Evolutionary conservation across 768 basidiomycete genomes (phyloP), one percentile per base, ranked within the genome.

Genomic region (Neoboletus subvelutipes): DNA sequence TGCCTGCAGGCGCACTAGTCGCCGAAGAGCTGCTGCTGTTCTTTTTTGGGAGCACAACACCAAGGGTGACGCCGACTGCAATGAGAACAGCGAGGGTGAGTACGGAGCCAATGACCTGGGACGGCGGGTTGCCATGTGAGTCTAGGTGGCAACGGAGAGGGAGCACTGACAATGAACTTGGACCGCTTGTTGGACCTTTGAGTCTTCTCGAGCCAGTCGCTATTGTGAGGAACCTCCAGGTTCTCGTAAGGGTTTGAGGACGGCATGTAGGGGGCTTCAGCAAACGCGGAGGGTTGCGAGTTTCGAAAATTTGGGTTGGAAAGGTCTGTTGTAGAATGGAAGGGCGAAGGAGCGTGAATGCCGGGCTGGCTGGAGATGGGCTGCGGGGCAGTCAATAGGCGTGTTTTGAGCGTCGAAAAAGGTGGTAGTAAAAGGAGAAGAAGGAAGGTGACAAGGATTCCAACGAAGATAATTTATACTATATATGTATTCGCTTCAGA

Each of bases 31-130:
- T 66, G 33, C 75, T 76, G n/a, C n/a, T 78, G 58, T 79, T 76
- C 60, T 80, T 79, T 52, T 82, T 85, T 18, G 84, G 76, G 29
- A 92, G 79, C 7, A 78, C 71, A 37, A 94, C 83, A 24, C 90
- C 91, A 22, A 86, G 78, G 26, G 76, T 78, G 52, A 88, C 80
- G 42, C 80, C 89, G 26, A 78, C 74, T n/a, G 73, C 81, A 36
- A 84, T 77, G 48, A 92, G 67, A 46, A 78, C 69, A 29, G 81
- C 55, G 26, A 90, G 62, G 12, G 66, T 76, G 46, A 85, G 54
- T 15, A 78, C 52, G 10, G 78, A 74, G 22, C 79, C 82, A 52
- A 84, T 73, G 57, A 86, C 77, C 88, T 89, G 55, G 46, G 15
- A 56, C 3, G 56, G 41, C 22, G 28, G 17, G 51, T 51, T 29